Evolutionary conservation across 2,329 filamentous ascomycete genomes (phyloP).

Genomic region (Aspergillus calidoustus): DNA sequence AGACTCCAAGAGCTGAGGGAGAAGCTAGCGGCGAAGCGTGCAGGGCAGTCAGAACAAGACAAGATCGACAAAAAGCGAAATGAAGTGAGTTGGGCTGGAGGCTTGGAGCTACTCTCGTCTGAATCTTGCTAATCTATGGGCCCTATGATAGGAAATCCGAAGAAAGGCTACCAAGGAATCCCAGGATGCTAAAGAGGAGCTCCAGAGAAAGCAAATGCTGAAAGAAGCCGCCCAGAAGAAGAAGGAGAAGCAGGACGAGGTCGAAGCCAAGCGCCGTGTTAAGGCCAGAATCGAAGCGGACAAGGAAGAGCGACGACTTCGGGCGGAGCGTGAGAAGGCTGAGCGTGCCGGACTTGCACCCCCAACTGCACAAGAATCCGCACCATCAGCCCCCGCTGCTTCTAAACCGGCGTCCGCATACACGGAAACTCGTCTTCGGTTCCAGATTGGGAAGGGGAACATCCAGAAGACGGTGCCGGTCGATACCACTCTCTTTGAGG

Average conservation of each 20-base stretch:
- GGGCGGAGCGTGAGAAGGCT: conserved; percentile 84
- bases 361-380: conserved; percentile 52
- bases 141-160: conserved; percentile 62
- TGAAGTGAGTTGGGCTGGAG: conserved; percentile 60
- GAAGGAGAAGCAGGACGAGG: conserved; percentile 82
- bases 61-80: conserved; percentile 84
- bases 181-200: conserved; percentile 87
- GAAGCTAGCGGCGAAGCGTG: conserved; percentile 73
- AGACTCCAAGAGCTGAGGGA: conserved; percentile 75
- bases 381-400: conserved; percentile 52
- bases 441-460: conserved; percentile 77
- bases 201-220: conserved; percentile 84
- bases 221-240: conserved; percentile 88
- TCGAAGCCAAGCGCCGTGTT: conserved; percentile 85
- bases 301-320: conserved; percentile 84
- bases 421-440: conserved; percentile 77
- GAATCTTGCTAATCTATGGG: conserved; percentile 5
- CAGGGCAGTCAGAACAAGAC: conserved; percentile 69
- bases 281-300: conserved; percentile 94
- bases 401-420: conserved; percentile 72
- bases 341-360: conserved; percentile 74
- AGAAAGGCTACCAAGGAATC: conserved; percentile 87
- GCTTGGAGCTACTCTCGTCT: background rate
- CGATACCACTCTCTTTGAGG: conserved; percentile 90
- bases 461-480: conserved; percentile 86